A percentile compares a stretch with the other conserved stretches of the same genome.
Conservation (phyloP, 78 protist genomes). For the Carpediemonas membranifera region DNA sequence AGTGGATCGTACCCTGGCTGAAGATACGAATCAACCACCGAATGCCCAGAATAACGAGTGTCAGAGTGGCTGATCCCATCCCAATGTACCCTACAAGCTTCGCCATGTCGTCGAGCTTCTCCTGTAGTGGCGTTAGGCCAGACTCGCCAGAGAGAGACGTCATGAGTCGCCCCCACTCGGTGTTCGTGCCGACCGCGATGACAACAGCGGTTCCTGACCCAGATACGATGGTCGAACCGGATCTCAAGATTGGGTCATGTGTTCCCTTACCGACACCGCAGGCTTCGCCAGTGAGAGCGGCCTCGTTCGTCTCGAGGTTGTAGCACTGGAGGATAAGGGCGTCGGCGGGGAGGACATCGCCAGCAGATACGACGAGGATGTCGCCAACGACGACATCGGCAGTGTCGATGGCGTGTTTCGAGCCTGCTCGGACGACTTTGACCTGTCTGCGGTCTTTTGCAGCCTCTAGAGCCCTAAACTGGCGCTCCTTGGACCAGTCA, state of each 20-base stretch:
- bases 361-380: constrained; percentile 37
- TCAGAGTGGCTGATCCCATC: constrained; percentile 5
- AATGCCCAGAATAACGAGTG: too few species aligned
- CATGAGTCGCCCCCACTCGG: constrained; percentile 30
- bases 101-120: constrained; percentile 12
- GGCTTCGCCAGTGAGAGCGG: constrained; percentile 62
- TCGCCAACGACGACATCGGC: constrained; percentile 81
- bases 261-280: constrained; percentile 38
- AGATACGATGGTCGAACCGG: constrained; percentile 41
- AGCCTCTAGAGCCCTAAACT: too few species aligned
- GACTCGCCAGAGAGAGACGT: constrained; percentile 6
- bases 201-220: constrained; percentile 31
- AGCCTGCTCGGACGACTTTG: constrained; percentile 23
- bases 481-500: too few species aligned
- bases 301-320: constrained; percentile 52
- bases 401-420: constrained; percentile 3
- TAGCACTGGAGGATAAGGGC: constrained; percentile 24
- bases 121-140: constrained; percentile 4
- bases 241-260: constrained; percentile 36
- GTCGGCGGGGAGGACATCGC: constrained; percentile 61
- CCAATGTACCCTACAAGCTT: constrained; percentile 20
- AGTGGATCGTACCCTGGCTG: too few species aligned
- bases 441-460: constrained; percentile 20
- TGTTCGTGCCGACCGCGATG: constrained; percentile 2
- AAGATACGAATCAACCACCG: too few species aligned